phyloP scores from a whole-genome alignment of 495 filamentous ascomycete genomes.

The Tuber borchii region DNA sequence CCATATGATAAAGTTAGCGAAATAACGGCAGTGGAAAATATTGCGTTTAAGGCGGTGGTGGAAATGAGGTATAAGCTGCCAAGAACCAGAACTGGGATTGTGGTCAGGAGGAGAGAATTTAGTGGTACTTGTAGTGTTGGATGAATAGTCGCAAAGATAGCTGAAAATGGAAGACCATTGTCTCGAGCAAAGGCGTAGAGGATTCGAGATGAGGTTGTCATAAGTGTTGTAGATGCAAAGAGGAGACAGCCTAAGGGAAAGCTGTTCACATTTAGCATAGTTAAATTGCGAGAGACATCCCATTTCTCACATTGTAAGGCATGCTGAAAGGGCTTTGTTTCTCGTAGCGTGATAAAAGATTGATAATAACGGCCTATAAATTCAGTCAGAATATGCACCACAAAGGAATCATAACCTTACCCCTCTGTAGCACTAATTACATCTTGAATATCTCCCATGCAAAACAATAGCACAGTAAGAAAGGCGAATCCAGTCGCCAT shows the following conservation, averaged over 20 bases:
- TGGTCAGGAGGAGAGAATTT: slow-evolving; percentile 63
- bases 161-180: slow-evolving; percentile 61
- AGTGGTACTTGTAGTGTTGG: slow-evolving; percentile 59
- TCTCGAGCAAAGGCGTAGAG: slow-evolving; percentile 71
- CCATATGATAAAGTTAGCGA: slow-evolving; percentile 65
- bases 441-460: slow-evolving; percentile 52
- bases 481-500: slow-evolving; percentile 63
- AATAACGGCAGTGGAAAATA: slow-evolving; percentile 65
- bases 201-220: slow-evolving; percentile 73
- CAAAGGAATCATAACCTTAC: slow-evolving; percentile 12
- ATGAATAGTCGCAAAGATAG: slow-evolving; percentile 59
- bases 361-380: slow-evolving; percentile 52
- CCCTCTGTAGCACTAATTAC: slow-evolving; percentile 59
- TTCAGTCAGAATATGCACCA: not conserved
- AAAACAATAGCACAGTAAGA: slow-evolving; percentile 59
- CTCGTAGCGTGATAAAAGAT: slow-evolving; percentile 65
- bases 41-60: slow-evolving; percentile 59
- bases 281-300: slow-evolving; percentile 43
- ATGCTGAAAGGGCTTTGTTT: slow-evolving; percentile 59
- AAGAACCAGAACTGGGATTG: slow-evolving; percentile 58
- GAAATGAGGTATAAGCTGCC: slow-evolving; percentile 73
- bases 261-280: slow-evolving; percentile 44
- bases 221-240: slow-evolving; percentile 63
- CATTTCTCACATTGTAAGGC: slow-evolving; percentile 56
- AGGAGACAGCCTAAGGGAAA: slow-evolving; percentile 67